Conservation (phyloP, 306 rosid species). For the Cucurbita moschata region DNA sequence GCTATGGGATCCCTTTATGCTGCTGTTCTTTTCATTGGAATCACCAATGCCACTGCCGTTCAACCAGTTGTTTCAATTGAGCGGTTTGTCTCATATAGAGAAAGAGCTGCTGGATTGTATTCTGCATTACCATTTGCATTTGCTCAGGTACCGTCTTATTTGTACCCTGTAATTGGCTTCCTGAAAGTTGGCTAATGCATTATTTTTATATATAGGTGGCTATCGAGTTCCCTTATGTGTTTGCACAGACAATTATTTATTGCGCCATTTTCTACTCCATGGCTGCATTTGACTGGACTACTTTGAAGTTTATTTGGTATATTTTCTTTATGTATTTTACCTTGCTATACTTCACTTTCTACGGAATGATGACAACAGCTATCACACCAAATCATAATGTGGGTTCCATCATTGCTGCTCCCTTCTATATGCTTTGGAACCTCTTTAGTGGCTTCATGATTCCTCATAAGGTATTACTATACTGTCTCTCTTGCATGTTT, state of each 20-base stretch:
- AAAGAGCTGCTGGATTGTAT: constrained; percentile 94
- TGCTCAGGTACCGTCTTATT: constrained; percentile 55
- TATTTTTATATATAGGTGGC: constrained; percentile 42
- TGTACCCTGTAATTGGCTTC: not conserved
- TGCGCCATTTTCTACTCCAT: constrained; percentile 76
- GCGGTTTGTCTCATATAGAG: constrained; percentile 89
- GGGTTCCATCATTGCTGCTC: constrained; percentile 85
- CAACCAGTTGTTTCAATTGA: constrained; percentile 94
- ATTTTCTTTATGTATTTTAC: constrained; percentile 86
- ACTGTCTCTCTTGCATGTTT: not conserved
- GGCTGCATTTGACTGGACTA: constrained; percentile 74
- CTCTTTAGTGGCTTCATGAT: constrained; percentile 99
- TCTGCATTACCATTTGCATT: constrained; percentile 87
- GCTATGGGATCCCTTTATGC: constrained; percentile 96
- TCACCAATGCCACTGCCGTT: constrained; percentile 85
- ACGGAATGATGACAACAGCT: constrained; percentile 99
- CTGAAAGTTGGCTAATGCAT: constrained; percentile 11
- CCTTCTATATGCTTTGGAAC: constrained; percentile 97
- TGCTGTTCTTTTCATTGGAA: constrained; percentile 73
- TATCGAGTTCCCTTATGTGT: constrained; percentile 61
- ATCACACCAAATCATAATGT: constrained; percentile 95
- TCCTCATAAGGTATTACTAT: constrained; percentile 70
- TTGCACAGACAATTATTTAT: constrained; percentile 66
- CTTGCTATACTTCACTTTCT: constrained; percentile 91
- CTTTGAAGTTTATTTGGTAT: constrained; percentile 72